Conservation (phyloP, 2,329 filamentous ascomycete species). For the Talaromyces sp. region DNA sequence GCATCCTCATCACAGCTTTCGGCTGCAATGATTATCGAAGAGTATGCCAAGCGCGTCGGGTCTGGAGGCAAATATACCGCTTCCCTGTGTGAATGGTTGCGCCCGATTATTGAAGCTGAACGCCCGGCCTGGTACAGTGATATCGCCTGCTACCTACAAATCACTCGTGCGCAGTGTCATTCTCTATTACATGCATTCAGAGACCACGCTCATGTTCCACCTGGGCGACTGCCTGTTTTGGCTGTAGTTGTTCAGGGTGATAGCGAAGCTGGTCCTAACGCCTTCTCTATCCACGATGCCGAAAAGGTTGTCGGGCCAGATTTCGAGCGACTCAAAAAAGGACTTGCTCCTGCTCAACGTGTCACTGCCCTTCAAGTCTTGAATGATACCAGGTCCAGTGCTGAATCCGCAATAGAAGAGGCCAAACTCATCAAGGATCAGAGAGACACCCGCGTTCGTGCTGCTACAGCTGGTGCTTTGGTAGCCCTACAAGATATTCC, state of each 20-base stretch:
- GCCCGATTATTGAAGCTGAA: slow-evolving; percentile 72
- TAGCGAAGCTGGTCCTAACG: slow-evolving; percentile 80
- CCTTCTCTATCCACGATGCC: slow-evolving; percentile 81
- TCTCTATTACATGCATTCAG: slow-evolving; percentile 87
- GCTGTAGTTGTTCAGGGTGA: slow-evolving; percentile 94
- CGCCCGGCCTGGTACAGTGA: slow-evolving; percentile 81
- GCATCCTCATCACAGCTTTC: slow-evolving; percentile 83
- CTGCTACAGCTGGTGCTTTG: slow-evolving; percentile 78
- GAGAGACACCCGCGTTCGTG: slow-evolving; percentile 78
- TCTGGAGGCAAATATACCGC: slow-evolving; percentile 26
- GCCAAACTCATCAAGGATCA: slow-evolving; percentile 72
- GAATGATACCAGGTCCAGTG: slow-evolving; percentile 66
- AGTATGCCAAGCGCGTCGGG: slow-evolving; percentile 62
- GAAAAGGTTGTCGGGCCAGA: slow-evolving; percentile 82
- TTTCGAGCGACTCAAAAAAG: slow-evolving; percentile 81
- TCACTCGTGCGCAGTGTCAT: slow-evolving; percentile 85
- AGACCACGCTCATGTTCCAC: slow-evolving; percentile 77
- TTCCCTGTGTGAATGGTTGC: slow-evolving; percentile 53
- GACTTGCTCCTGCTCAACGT: slow-evolving; percentile 80
- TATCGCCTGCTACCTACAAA: slow-evolving; percentile 80
- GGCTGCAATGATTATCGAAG: slow-evolving; percentile 77
- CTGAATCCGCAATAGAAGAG: slow-evolving; percentile 68
- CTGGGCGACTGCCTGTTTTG: slow-evolving; percentile 68
- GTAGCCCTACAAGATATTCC: slow-evolving; percentile 83
- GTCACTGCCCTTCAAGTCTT: slow-evolving; percentile 76